Evolutionary conservation across 1,284 basidiomycete species (phyloP), one percentile per base, ranked within the genome.

Genomic region (Athelia psychrophila): DNA sequence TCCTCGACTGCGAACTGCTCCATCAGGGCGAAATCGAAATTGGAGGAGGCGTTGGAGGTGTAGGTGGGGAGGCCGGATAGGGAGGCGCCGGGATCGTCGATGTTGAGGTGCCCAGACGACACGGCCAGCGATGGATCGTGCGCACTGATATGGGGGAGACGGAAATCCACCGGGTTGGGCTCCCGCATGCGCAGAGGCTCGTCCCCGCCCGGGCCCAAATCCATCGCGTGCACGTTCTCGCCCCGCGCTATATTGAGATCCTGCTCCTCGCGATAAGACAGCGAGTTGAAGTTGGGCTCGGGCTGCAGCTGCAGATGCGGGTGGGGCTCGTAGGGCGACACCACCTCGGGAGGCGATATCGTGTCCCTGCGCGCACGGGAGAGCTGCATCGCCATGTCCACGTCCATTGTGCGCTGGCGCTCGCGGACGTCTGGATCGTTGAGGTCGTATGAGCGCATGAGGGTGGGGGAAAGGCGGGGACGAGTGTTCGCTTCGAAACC

Each of bases 331-430:
- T 61, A 63, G 19, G 64, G 65, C 8, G 71, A 62, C 30, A 60
- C 44, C 16, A 56, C 56, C 2, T 73, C 70, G 33, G 72, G 64
- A 22, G 61, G 55, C 19, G 72, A 68, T n/a, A 83, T 61, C 2
- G 87, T 88, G 50, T 83, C 83, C 56, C 86, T 77, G 23, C 89
- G 78, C 0, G 88, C 88, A 32, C 83, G 77, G 25, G 88, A 89
- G 44, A 93, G 80, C 50, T 92, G 88, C 64, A 90, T 79, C 45
- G 91, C 90, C 80, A 91, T 89, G 61, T 92, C 89, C 0, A 85
- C 90, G 58, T 92, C 90, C 82, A 93, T 86, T 1, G 86, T 81
- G n/a, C 88, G 78, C 69, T 93, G 90, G 16, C 90, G 80, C 64
- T 93, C 90, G 48, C 81, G 75, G 20, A 78, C 81, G 51, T 87